Evolutionary conservation across 1,284 basidiomycete species (phyloP), one percentile per base, ranked within the genome.

Genomic region (Meira miltonrushii): DNA sequence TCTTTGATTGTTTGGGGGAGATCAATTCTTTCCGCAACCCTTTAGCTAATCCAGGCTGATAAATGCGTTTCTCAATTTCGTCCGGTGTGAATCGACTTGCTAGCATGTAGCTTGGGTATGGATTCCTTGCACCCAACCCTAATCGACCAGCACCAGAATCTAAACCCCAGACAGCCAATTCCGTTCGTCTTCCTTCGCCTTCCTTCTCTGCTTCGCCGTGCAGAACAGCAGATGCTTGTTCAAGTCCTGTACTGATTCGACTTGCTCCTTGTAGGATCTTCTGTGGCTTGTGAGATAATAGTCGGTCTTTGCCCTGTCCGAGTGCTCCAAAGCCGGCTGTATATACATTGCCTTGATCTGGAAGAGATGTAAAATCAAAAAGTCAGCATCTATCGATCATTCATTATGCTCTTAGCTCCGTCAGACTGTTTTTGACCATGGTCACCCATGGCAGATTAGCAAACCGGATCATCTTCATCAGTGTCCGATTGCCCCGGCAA

Each of bases 271-370:
- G 37, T 19, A 53, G 39, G 13, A 59, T 25, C n/a, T 39, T 54
- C 1, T 2, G 2, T 25, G 40, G 54, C 15, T 21, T 6, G 4
- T 11, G 17, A 28, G 41, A 56, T 13, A n/a, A 33, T 3, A 56
- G 38, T 10, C 17, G 17, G 9, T 39, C n/a, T 17, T 54, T 21
- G 12, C 57, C 57, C 17, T 23, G 54, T 43, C 54, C 57, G 7
- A 59, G 39, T 9, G 57, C 54, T 10, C 57, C 57, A 47, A 46
- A 59, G 12, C 57, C 57, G 19, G 33, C 38, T 12, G 57, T 58
- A 38, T 56, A 59, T 10, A 59, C 57, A 33, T 48, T 54, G 17
- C 57, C 57, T 3, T 10, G 23, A 38, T 56, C 57, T 59, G 11
- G 2, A 9, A 5, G 25, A 23, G n/a, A 25, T 19, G 25, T 15